Evolutionary conservation across 2,329 filamentous ascomycete genomes (phyloP).

Genomic region (Cyphellophora attinorum): DNA sequence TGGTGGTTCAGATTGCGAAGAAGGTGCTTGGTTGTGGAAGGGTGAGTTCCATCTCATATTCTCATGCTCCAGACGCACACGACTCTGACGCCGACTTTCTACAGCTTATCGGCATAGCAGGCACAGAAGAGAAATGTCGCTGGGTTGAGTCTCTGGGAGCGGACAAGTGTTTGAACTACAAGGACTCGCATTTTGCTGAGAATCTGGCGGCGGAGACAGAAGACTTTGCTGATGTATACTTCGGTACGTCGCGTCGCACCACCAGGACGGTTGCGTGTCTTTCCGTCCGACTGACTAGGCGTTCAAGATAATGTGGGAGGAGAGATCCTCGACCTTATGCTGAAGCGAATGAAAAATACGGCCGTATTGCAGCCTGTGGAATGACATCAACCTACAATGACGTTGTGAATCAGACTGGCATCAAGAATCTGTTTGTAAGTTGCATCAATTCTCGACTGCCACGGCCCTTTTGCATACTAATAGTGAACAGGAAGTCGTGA

Average conservation of each 20-base stretch:
- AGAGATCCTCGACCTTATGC: slow-evolving; percentile 10
- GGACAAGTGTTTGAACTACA: slow-evolving; percentile 49
- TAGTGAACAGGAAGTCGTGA: too few species aligned
- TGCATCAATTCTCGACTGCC: too few species aligned
- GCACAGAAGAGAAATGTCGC: slow-evolving; percentile 55
- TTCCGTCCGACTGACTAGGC: too few species aligned
- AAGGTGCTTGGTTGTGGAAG: slow-evolving; percentile 36
- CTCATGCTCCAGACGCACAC: too few species aligned
- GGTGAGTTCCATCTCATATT: too few species aligned
- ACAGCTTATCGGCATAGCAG: slow-evolving; percentile 56
- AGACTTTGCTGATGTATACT: slow-evolving; percentile 55
- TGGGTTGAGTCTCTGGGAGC: slow-evolving; percentile 58
- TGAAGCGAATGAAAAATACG: slow-evolving; percentile 6
- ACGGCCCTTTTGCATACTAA: neutral
- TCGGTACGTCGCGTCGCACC: too few species aligned
- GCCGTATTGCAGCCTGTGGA: slow-evolving; percentile 43
- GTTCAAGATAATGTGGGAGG: slow-evolving; percentile 49
- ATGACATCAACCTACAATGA: slow-evolving; percentile 38
- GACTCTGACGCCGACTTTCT: too few species aligned
- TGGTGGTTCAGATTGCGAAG: slow-evolving; percentile 34
- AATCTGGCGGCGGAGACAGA: slow-evolving; percentile 8
- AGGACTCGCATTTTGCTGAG: slow-evolving; percentile 49
- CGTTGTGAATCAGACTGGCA: slow-evolving; percentile 1
- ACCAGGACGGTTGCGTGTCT: too few species aligned
- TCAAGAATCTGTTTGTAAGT: slow-evolving; percentile 31